Evolutionary conservation across 768 basidiomycete species (phyloP).

Genomic region (Suillus fuscotomentosus): DNA sequence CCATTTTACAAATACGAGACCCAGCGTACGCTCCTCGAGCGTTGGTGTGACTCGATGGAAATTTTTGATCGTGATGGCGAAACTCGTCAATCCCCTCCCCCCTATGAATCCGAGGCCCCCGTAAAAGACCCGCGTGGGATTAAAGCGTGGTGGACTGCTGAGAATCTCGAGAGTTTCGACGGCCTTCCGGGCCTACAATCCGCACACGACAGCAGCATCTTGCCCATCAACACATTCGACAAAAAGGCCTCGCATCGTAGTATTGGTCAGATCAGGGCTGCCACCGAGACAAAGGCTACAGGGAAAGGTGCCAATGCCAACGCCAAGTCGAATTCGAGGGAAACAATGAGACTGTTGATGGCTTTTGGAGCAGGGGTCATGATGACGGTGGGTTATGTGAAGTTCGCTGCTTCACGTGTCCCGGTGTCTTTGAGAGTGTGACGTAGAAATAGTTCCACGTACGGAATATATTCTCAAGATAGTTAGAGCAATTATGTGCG

Average conservation of each 20-base stretch:
- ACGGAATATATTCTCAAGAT: background rate
- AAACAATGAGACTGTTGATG: constrained; percentile 13
- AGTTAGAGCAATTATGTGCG: background rate
- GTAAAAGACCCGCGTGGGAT: constrained; percentile 39
- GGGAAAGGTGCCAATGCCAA: background rate
- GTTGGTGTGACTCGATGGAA: constrained; percentile 46
- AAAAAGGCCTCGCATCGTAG: constrained; percentile 10
- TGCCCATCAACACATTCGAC: constrained; percentile 22
- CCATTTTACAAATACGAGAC: constrained; percentile 58
- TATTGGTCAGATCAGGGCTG: background rate
- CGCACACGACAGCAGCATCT: constrained; percentile 23
- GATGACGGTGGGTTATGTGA: constrained; percentile 14
- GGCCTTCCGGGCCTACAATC: constrained; percentile 49
- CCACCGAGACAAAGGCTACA: background rate
- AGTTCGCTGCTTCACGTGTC: constrained; percentile 7
- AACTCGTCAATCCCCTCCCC: background rate
- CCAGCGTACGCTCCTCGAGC: constrained; percentile 52
- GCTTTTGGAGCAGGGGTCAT: constrained; percentile 32
- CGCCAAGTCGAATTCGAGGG: background rate
- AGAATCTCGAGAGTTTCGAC: constrained; percentile 54
- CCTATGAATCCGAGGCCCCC: constrained; percentile 4
- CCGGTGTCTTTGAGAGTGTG: background rate
- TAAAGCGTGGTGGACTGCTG: constrained; percentile 51
- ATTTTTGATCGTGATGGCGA: constrained; percentile 29
- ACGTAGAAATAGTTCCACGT: background rate